Evolutionary conservation across 371 early-diverging fungal genomes (phyloP).

Genomic region (Circinella umbellata): DNA sequence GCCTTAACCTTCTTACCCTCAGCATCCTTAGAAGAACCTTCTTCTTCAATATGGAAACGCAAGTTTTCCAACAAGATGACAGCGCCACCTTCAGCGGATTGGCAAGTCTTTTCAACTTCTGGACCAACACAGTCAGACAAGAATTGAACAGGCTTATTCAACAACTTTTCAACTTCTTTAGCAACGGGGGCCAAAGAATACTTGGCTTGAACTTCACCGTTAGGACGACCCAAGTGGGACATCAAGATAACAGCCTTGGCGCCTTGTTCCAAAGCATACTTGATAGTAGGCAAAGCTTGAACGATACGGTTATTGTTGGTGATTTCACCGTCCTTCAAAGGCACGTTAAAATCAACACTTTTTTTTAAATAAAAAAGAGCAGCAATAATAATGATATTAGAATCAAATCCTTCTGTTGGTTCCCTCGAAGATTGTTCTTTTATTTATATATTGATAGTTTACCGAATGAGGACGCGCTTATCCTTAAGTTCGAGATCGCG

Average conservation of each 20-base stretch:
- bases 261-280: conserved; percentile 87
- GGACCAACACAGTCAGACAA: conserved; percentile 93
- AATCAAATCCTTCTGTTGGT: neutral
- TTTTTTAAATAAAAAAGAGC: neutral
- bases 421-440: neutral
- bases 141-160: conserved; percentile 89
- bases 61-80: conserved; percentile 98
- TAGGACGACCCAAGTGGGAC: conserved; percentile 99
- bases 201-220: conserved; percentile 87
- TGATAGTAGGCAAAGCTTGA: conserved; percentile 96
- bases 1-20: conserved; percentile 94
- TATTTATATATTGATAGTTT: conserved; percentile 12
- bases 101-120: conserved; percentile 85
- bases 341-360: conserved; percentile 99
- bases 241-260: conserved; percentile 93
- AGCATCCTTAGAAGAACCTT: conserved; percentile 92
- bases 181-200: conserved; percentile 95
- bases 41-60: conserved; percentile 98
- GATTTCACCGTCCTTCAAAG: conserved; percentile 90
- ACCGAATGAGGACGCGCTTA: conserved; percentile 96
- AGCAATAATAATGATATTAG: neutral
- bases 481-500: conserved; percentile 83
- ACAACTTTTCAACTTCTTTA: conserved; percentile 82
- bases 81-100: conserved; percentile 77
- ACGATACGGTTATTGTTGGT: conserved; percentile 97